Evolutionary conservation across 352 stramenopile genomes (phyloP).

Genomic region (Phytophthora pinifolia): DNA sequence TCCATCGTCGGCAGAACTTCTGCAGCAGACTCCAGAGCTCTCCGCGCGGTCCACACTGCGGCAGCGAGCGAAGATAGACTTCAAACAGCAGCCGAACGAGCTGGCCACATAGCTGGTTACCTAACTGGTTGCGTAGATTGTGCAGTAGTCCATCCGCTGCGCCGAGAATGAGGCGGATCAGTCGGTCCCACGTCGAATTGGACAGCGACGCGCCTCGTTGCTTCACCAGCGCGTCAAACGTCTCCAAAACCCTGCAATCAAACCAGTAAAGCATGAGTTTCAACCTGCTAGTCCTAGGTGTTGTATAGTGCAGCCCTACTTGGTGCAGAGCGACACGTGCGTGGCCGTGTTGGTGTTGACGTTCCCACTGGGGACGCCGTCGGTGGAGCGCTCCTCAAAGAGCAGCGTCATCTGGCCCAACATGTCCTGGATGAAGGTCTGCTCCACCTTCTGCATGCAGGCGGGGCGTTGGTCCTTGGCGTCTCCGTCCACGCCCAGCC

Average conservation of each 20-base stretch:
- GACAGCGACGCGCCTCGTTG: slow-evolving; percentile 58
- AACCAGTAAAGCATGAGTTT: slow-evolving; percentile 3
- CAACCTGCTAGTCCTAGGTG: too few species aligned
- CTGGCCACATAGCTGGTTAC: slow-evolving; percentile 72
- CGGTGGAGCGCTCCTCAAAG: slow-evolving; percentile 71
- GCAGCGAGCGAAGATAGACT: slow-evolving; percentile 72
- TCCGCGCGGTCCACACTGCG: slow-evolving; percentile 62
- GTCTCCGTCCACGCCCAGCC: slow-evolving; percentile 61
- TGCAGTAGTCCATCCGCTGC: slow-evolving; percentile 78
- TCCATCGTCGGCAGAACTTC: slow-evolving; percentile 88
- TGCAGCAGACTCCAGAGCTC: slow-evolving; percentile 81
- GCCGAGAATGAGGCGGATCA: slow-evolving; percentile 80
- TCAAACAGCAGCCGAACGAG: slow-evolving; percentile 81
- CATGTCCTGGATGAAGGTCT: slow-evolving; percentile 87
- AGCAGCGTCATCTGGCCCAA: slow-evolving; percentile 87
- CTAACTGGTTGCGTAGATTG: slow-evolving; percentile 67
- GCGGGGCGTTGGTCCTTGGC: slow-evolving; percentile 54
- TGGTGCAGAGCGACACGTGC: slow-evolving; percentile 72
- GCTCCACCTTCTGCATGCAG: slow-evolving; percentile 84
- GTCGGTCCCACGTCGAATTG: slow-evolving; percentile 79
- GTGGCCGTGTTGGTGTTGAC: slow-evolving; percentile 47
- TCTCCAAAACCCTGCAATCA: slow-evolving; percentile 61
- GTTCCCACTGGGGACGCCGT: slow-evolving; percentile 17
- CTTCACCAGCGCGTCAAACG: slow-evolving; percentile 77
- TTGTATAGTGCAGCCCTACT: slow-evolving; percentile 28